These are phyloP conservation scores for Stylosanthes scabra DNA, from an alignment of 331 rosid species.

Conservation along the genomic window DNA sequence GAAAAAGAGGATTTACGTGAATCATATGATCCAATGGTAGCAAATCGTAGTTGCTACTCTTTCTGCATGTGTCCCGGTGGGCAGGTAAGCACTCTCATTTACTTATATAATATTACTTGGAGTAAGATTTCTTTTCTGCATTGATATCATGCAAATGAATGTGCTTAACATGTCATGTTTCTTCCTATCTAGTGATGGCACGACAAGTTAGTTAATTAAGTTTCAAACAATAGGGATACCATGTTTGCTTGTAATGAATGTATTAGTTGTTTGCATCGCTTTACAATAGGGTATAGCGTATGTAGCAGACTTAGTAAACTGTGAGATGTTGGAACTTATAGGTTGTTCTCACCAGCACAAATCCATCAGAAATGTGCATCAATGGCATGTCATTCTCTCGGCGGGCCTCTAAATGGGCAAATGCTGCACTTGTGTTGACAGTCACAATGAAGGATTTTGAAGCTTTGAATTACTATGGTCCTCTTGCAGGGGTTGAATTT, in stretches of 20 bases:
- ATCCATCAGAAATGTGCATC: slow-evolving; percentile 85
- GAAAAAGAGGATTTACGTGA: slow-evolving; percentile 43
- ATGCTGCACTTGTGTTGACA: slow-evolving; percentile 94
- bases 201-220: slow-evolving; percentile 1
- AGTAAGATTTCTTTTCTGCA: slow-evolving; percentile 24
- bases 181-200: neutral
- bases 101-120: slow-evolving; percentile 29
- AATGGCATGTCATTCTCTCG: slow-evolving; percentile 99
- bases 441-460: slow-evolving; percentile 80
- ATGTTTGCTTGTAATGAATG: slow-evolving; percentile 18
- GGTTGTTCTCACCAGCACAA: slow-evolving; percentile 98
- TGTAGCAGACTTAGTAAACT: slow-evolving; percentile 32
- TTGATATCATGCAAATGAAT: slow-evolving; percentile 13
- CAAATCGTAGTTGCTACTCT: slow-evolving; percentile 83
- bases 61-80: slow-evolving; percentile 99
- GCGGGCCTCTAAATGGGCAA: slow-evolving; percentile 97
- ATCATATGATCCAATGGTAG: slow-evolving; percentile 46
- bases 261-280: slow-evolving; percentile 14
- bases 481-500: slow-evolving; percentile 92
- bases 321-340: slow-evolving; percentile 49
- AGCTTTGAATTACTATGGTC: slow-evolving; percentile 68
- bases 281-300: slow-evolving; percentile 19
- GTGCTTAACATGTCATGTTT: slow-evolving; percentile 15
- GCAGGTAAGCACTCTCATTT: slow-evolving; percentile 65
- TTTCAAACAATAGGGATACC: neutral